A percentile compares a stretch with the other conserved stretches of the same genome.
These are phyloP conservation scores for Lanmaoa rubissima DNA, from an alignment of 768 basidiomycete genomes.

Conservation along the genomic window DNA sequence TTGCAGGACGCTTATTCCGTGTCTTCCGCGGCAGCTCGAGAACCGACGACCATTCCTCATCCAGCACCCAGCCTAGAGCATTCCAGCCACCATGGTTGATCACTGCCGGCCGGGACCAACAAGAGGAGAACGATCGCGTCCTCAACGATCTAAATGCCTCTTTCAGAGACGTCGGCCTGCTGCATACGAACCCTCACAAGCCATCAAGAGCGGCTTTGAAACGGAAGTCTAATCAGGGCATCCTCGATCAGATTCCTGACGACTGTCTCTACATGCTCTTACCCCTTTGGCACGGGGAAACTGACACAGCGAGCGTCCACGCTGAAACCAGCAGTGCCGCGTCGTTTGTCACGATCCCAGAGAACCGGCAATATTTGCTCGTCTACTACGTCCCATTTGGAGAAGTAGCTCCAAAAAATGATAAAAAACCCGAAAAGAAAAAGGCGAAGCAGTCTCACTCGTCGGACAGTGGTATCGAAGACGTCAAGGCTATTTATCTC, in stretches of 20 bases:
- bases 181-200: constrained; percentile 53
- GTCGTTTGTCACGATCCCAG: constrained; percentile 41
- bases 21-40: constrained; percentile 21
- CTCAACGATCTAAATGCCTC: constrained; percentile 70
- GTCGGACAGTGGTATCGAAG: constrained; percentile 27
- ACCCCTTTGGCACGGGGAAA: constrained; percentile 81
- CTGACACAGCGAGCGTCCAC: constrained; percentile 44
- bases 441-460: constrained; percentile 30
- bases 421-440: constrained; percentile 33
- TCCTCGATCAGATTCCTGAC: constrained; percentile 60
- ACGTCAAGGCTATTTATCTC: constrained; percentile 52
- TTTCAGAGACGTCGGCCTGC: constrained; percentile 76
- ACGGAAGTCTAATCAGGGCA: constrained; percentile 31
- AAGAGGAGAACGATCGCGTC: constrained; percentile 66
- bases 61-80: constrained; percentile 29
- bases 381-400: constrained; percentile 72
- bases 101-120: constrained; percentile 58
- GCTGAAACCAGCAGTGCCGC: constrained; percentile 24
- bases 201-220: constrained; percentile 19
- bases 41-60: constrained; percentile 23
- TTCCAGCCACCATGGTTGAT: constrained; percentile 62
- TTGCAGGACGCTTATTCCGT: constrained; percentile 23
- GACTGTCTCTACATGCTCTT: constrained; percentile 81
- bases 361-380: constrained; percentile 67
- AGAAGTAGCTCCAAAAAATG: constrained; percentile 5